Conservation (phyloP, 2,329 filamentous ascomycete species). For the Xylogone sp. region DNA sequence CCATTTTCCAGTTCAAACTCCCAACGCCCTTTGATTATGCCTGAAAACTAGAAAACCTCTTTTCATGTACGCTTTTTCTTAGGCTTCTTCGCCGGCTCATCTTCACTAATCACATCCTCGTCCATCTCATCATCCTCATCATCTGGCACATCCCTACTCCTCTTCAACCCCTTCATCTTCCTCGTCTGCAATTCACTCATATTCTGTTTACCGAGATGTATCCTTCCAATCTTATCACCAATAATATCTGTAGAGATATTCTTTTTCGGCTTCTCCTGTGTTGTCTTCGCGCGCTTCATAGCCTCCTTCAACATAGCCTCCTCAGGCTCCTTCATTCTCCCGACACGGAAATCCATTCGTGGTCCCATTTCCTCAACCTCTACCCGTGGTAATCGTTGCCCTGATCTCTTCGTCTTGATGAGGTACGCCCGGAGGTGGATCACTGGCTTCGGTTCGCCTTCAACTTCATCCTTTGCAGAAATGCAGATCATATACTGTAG, state of each 20-base stretch:
- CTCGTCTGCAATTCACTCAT: constrained; percentile 83
- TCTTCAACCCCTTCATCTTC: constrained; percentile 99
- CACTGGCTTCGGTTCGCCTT: constrained; percentile 46
- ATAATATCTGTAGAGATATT: constrained; percentile 88
- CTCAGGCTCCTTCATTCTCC: constrained; percentile 76
- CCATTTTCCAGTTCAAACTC: constrained; percentile 1
- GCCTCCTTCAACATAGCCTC: constrained; percentile 81
- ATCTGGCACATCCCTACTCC: constrained; percentile 61
- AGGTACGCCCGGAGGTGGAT: constrained; percentile 77
- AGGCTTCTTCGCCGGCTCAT: constrained; percentile 21
- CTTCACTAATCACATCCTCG: constrained; percentile 39
- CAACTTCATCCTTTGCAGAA: constrained; percentile 62
- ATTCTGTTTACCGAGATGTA: constrained; percentile 90
- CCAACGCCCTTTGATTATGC: constrained; percentile 5
- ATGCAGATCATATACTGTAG: constrained; percentile 87
- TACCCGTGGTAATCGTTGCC: constrained; percentile 82
- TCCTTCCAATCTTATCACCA: constrained; percentile 92
- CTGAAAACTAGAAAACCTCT: background rate
- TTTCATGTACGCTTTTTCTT: constrained; percentile 11
- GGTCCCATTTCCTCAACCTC: constrained; percentile 96
- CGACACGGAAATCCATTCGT: constrained; percentile 85
- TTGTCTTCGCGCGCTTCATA: constrained; percentile 76
- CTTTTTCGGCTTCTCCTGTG: constrained; percentile 84
- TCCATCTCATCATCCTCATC: constrained; percentile 48
- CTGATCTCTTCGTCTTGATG: constrained; percentile 80